These are phyloP conservation scores for Aspergillus campestris DNA, from an alignment of 495 filamentous ascomycete genomes.

Conservation along the genomic window DNA sequence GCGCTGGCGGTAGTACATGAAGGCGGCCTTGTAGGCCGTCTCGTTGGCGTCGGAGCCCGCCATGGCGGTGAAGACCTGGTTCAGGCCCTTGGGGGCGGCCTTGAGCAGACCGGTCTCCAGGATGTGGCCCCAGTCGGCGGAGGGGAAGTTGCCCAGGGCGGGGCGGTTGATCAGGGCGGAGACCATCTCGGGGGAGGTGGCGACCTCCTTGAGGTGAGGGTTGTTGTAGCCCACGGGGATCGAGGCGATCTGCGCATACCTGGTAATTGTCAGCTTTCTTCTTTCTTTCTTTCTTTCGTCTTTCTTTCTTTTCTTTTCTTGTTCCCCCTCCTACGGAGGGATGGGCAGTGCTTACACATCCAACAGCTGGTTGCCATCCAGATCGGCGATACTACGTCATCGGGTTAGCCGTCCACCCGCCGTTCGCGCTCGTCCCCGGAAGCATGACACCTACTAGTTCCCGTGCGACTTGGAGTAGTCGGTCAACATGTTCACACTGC, in stretches of 20 bases:
- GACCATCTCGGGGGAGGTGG: slow-evolving; percentile 69
- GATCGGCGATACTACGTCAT: slow-evolving; percentile 64
- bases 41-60: slow-evolving; percentile 97
- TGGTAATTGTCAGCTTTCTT: slow-evolving; percentile 12
- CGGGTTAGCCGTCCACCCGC: slow-evolving; percentile 16
- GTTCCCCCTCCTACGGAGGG: too few relatives aligned
- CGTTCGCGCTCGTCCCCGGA: background rate
- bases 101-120: slow-evolving; percentile 81
- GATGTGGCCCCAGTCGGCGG: slow-evolving; percentile 77
- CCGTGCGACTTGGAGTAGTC: slow-evolving; percentile 64
- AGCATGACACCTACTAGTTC: slow-evolving; percentile 43
- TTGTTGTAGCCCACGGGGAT: slow-evolving; percentile 98
- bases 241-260: slow-evolving; percentile 92
- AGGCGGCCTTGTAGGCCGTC: slow-evolving; percentile 97
- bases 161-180: slow-evolving; percentile 85
- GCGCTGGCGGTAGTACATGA: slow-evolving; percentile 90
- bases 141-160: slow-evolving; percentile 93
- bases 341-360: slow-evolving; percentile 58
- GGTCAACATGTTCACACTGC: slow-evolving; percentile 85
- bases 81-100: slow-evolving; percentile 81
- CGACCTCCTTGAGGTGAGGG: slow-evolving; percentile 62
- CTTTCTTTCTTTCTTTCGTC: too few relatives aligned
- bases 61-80: slow-evolving; percentile 97
- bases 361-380: slow-evolving; percentile 60
- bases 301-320: too few relatives aligned